A percentile compares a stretch with the other conserved stretches of the same genome.
Conservation (phyloP, 768 basidiomycete genomes). For the Russula sp. region DNA sequence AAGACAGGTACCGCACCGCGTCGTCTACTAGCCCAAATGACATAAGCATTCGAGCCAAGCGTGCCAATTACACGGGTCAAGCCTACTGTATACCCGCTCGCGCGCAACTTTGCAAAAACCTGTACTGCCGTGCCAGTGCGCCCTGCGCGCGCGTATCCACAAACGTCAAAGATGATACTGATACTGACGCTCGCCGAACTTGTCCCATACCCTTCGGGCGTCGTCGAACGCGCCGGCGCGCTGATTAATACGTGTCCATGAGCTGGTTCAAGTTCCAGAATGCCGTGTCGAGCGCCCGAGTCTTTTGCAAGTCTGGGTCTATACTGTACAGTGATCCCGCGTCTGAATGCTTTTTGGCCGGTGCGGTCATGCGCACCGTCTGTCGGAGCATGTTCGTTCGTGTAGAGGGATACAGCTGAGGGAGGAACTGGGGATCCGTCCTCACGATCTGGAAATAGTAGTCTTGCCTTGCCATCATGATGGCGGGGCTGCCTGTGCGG, state of each 20-base stretch:
- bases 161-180: constrained; percentile 85
- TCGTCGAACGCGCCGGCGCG: constrained; percentile 69
- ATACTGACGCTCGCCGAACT: constrained; percentile 64
- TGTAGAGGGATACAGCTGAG: constrained; percentile 66
- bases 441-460: constrained; percentile 73
- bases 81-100: constrained; percentile 47
- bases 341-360: constrained; percentile 27
- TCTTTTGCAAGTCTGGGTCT: constrained; percentile 34
- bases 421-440: constrained; percentile 56
- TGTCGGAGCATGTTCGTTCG: constrained; percentile 61
- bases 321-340: constrained; percentile 29
- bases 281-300: constrained; percentile 55
- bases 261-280: constrained; percentile 73
- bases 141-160: constrained; percentile 57
- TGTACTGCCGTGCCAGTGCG: constrained; percentile 51
- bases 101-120: constrained; percentile 52
- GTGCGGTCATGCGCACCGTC: constrained; percentile 45
- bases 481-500: constrained; percentile 30
- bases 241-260: constrained; percentile 87
- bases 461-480: no score
- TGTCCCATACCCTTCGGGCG: constrained; percentile 78
- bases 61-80: constrained; percentile 74
- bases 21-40: constrained; percentile 62
- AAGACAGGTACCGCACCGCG: no score
- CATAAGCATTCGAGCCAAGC: constrained; percentile 86